Evolutionary conservation across 2,329 filamentous ascomycete species (phyloP), one percentile per base, ranked within the genome.

Genomic region (Pestalotiopsis sp.): DNA sequence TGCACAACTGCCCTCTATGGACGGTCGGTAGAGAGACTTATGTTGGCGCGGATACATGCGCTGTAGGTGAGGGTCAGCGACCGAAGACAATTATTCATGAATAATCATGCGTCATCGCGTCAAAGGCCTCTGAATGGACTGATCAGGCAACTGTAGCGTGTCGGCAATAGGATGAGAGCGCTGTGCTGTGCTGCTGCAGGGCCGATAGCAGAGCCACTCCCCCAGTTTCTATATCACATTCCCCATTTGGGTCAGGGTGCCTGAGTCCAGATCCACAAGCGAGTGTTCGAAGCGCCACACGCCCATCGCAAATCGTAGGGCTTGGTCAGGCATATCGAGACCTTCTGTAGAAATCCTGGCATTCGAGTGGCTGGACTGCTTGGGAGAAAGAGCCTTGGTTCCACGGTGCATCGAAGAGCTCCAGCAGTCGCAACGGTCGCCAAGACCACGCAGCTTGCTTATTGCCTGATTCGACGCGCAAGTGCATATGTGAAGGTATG

Each of bases 211-310:
- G 56, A 67, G 56, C 52, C 38, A 66, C 52, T 59, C 52, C 65
- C 65, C 27, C 52, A 67, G 65, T 67, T 67, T 60, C 56, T 67
- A 67, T 67, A 67, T 67, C 65, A 67, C 65, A 67, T 67, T 67
- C 65, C 65, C 52, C 31, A 67, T 67, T 60, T 59, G 65, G 65
- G 56, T 67, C 56, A 67, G 41, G 23, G 56, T 60, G 65, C 56
- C 52, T 57, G 36, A 59, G 7, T 56, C 27, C 52, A 60, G 65
- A 31, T 67, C 56, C 65, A 67, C 65, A 59, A 56, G 20, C 13
- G 63, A 56, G 25, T 56, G 39, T 23, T 45, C 41, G 49, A 52
- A 45, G 63, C 62, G 39, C 62, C 41, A 65, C 62, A 66, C 36
- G 49, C 31, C 45, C 13, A 57, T 66, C 23, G 38, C 63, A 66